Base-by-base conservation (phyloP, 225 moss, liverwort and hornwort genomes). In the Straminergon stramineum region DNA sequence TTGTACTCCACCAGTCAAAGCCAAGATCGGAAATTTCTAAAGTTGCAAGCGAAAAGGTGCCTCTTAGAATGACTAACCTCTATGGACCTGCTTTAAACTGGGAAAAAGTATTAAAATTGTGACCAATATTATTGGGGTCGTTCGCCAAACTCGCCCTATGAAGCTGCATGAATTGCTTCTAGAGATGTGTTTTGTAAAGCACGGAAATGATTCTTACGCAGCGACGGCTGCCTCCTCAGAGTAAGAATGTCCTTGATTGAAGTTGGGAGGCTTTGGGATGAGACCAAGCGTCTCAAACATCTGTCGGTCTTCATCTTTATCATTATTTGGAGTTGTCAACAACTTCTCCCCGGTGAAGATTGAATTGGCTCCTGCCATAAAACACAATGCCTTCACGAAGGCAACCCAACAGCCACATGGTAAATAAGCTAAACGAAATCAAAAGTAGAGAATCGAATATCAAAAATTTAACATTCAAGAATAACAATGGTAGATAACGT, bases 311-410 rank as follows among this genome's bases (percentile, higher is more conserved):
- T 90, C 99, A 90, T 97, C 96, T 88, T 91, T 94, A 86, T 97
- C 95, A 66, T 99, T 99, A 77, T 97, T 99, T 62, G 97, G 96
- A 84, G 97, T 99, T 22, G 99, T 99, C 53, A 99, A 93, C 94
- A 99, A 94, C 89, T 97, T 99, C 90, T 97, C 97, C 16, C 97
- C 99, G 15, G 96, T 97, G 77, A 97, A 99, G 52, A 99, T 99
- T 68, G 99, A 99, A 85, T 99, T 99, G 75, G 97, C 99, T 91
- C 99, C 97, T 37, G 99, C 96, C 91, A 99, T 93, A 86, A 99
- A 99, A 88, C 99, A 99, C 77, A 97, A 90, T 9, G 97, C 96
- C 92, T 95, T 88, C 88, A 90, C 88, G 81, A 89, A 85, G 51
- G 82, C 68, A 86, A 69, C 67, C 75, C 48, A 89, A 84, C 35